These are phyloP conservation scores for Ophiostoma tasmaniense DNA, from an alignment of 2,329 filamentous ascomycete species.

Conservation along the genomic window DNA sequence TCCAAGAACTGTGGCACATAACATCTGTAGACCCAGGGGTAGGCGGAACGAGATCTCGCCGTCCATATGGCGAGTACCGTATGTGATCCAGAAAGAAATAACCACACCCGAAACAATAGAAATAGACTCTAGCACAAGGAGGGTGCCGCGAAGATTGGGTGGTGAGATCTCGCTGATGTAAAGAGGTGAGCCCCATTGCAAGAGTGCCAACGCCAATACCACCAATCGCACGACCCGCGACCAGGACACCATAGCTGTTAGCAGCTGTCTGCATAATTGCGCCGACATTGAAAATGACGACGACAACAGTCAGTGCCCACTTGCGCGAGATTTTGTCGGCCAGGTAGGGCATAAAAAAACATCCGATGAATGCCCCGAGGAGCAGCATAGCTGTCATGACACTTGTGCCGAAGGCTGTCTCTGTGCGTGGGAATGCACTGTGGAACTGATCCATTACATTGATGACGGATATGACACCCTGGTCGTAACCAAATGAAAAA, in stretches of 20 bases:
- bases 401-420: conserved; percentile 29
- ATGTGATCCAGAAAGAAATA: conserved; percentile 35
- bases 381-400: conserved; percentile 37
- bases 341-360: conserved; percentile 29
- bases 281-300: conserved; percentile 34
- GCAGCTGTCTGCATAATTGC: conserved; percentile 32
- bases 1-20: conserved; percentile 3
- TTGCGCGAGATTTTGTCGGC: conserved; percentile 37
- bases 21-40: conserved; percentile 8
- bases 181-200: conserved; percentile 24
- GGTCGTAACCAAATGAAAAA: background rate
- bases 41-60: conserved; percentile 5
- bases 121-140: conserved; percentile 8
- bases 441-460: background rate
- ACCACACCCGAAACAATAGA: conserved; percentile 32
- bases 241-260: conserved; percentile 24
- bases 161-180: conserved; percentile 17
- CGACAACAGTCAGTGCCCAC: conserved; percentile 32
- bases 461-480: background rate
- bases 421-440: background rate
- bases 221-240: conserved; percentile 26
- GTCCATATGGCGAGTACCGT: conserved; percentile 25
- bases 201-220: conserved; percentile 27
- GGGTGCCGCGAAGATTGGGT: conserved; percentile 14
- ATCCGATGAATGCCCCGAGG: conserved; percentile 33